Evolutionary conservation across 1,284 basidiomycete species (phyloP).

Genomic region (Trichosporon coremiiforme): DNA sequence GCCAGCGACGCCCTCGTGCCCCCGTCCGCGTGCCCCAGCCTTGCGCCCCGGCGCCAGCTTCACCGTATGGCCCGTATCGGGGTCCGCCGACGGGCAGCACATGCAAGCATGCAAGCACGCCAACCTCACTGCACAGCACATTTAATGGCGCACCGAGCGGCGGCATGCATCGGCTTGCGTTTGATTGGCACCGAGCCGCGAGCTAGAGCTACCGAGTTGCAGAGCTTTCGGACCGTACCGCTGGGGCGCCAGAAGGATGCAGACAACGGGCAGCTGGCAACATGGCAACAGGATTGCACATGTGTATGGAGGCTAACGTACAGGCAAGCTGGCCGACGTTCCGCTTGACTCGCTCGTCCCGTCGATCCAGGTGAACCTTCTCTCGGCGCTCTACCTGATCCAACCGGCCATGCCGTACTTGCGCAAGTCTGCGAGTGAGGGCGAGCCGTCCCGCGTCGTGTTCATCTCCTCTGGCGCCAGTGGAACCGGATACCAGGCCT

Average conservation of each 20-base stretch:
- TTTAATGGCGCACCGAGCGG: not conserved
- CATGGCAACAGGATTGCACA: no score
- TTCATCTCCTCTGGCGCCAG: slow-evolving; percentile 61
- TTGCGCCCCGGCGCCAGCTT: not conserved
- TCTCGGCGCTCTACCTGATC: slow-evolving; percentile 59
- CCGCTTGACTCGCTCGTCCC: slow-evolving; percentile 34
- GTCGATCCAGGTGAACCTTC: slow-evolving; percentile 59
- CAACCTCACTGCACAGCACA: not conserved
- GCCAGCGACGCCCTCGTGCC: no score
- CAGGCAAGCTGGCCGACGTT: slow-evolving; percentile 45
- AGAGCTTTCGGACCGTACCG: no score
- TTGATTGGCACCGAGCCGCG: not conserved
- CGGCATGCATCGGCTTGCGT: not conserved
- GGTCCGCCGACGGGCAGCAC: no score
- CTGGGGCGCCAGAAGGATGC: no score
- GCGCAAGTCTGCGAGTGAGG: slow-evolving; percentile 44
- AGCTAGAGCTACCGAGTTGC: no score
- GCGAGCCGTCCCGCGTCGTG: slow-evolving; percentile 52
- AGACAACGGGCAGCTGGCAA: no score
- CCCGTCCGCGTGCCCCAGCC: no score
- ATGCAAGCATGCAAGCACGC: not conserved
- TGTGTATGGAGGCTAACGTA: no score
- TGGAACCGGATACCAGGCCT: slow-evolving; percentile 57
- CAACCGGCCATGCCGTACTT: slow-evolving; percentile 58
- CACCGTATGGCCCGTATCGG: not conserved